Base-by-base conservation (phyloP, 2,329 filamentous ascomycete species). In the Fusarium foetens region DNA sequence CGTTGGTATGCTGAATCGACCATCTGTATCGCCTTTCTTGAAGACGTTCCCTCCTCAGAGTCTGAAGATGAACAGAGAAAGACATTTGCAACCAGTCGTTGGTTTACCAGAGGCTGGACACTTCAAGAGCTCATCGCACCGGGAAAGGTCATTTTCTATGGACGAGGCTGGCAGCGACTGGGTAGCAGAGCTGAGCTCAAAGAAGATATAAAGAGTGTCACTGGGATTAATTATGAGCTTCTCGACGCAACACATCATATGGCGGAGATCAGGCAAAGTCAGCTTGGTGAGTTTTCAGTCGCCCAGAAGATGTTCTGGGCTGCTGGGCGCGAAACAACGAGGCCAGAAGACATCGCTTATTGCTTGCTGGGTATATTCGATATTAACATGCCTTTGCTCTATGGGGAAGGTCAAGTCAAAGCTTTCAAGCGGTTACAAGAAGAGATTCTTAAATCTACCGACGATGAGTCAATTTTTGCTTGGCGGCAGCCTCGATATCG, bases 321-420 rank as follows among this genome's bases (percentile, higher is more conserved):
- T 17, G 68, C 78, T 1, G 65, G 52, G 2, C 74, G 80, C n/a
- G 55, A 68, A 36, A 79, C 79, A 1, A 79, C 79, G 13, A 69
- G 78, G 1, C 61, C 68, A 11, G 79, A 81, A 51, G 80, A 81
- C 52, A 62, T 75, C 19, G 77, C 79, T 6, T 81, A 81, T 48
- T 81, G 76, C 49, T 70, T 81, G 8, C 58, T 81, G 8, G 80
- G 79, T 9, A 70, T 81, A 13, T 80, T 81, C 51, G 70, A 78
- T 54, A 79, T 81, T 43, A 77, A 79, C 43, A 81, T 81, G 76
- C 76, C 79, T 8, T 61, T 81, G 11, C 70, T 81, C 1, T 81
- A 80, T 19, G 79, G 79, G 7, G 79, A 81, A 51, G 80, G 79
- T 1, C 71, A 66, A 31, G 58, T 33, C 27, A 78, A 79, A 27